Evolutionary conservation across 345 rosid species (phyloP).

Genomic region (Camelina laxa): DNA sequence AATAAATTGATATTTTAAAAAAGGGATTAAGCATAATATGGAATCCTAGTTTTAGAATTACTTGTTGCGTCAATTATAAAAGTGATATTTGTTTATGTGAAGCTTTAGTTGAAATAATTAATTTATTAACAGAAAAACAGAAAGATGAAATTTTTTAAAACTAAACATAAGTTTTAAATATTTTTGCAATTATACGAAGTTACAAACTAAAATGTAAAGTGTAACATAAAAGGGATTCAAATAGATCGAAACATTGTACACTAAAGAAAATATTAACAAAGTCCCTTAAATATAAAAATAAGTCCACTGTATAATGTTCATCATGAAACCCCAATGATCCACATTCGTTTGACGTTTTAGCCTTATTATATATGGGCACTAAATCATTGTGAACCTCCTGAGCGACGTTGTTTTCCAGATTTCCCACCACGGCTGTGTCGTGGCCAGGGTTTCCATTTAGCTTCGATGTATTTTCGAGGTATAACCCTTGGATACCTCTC

Average conservation of each 20-base stretch:
- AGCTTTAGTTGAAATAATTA: too few relatives aligned
- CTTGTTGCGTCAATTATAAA: background rate
- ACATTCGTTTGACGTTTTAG: background rate
- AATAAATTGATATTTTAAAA: too few relatives aligned
- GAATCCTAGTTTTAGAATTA: too few relatives aligned
- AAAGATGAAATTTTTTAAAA: background rate
- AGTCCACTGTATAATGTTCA: background rate
- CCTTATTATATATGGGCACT: slow-evolving; percentile 10
- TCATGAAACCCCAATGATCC: slow-evolving; percentile 12
- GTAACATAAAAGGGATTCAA: background rate
- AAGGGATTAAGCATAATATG: too few relatives aligned
- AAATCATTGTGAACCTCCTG: slow-evolving; percentile 31
- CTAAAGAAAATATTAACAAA: background rate
- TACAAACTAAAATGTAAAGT: background rate
- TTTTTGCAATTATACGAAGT: background rate
- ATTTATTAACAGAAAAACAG: background rate
- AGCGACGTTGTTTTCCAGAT: slow-evolving; percentile 10
- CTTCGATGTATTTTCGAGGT: slow-evolving; percentile 33
- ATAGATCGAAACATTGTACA: background rate
- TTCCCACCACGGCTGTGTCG: slow-evolving; percentile 9
- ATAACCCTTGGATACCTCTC: slow-evolving; percentile 39
- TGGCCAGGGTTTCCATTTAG: slow-evolving; percentile 43
- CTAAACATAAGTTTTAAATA: background rate
- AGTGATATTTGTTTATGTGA: too few relatives aligned
- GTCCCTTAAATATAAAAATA: background rate